These are phyloP conservation scores for Bocquillonia castaneifolia DNA, from an alignment of 441 rosid species.

Conservation along the genomic window DNA sequence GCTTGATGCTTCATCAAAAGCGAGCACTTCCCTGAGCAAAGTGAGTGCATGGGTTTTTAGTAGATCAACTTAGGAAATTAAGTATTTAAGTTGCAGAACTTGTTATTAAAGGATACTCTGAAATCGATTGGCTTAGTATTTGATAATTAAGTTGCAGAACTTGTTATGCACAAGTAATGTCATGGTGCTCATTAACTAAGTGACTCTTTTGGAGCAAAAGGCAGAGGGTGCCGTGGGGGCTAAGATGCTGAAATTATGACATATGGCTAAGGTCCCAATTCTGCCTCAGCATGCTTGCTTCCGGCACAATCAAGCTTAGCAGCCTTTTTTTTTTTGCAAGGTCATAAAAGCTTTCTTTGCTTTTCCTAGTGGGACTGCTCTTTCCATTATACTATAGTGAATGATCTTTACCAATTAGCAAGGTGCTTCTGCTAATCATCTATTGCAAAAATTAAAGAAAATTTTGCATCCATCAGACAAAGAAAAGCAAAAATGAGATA, in stretches of 20 bases:
- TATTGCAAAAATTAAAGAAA: not conserved
- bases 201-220: not conserved
- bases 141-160: too few relatives aligned
- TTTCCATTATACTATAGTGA: not conserved
- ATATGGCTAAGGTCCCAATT: not conserved
- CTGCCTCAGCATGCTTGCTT: conserved; percentile 18
- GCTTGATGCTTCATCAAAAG: not conserved
- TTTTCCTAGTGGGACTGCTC: not conserved
- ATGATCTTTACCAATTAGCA: not conserved
- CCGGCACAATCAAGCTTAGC: conserved; percentile 6
- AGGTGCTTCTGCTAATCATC: not conserved
- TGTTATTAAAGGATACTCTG: not conserved
- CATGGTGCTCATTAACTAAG: too few relatives aligned
- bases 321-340: not conserved
- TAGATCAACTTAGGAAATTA: not conserved
- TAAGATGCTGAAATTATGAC: not conserved
- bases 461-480: not conserved
- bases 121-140: too few relatives aligned
- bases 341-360: conserved; percentile 5
- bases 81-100: not conserved
- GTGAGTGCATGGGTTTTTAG: not conserved
- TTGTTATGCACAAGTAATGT: too few relatives aligned
- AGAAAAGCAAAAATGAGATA: not conserved
- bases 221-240: not conserved
- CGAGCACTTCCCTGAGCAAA: not conserved